Base-by-base conservation (phyloP, 2,329 filamentous ascomycete species). In the Cadophora malorum region DNA sequence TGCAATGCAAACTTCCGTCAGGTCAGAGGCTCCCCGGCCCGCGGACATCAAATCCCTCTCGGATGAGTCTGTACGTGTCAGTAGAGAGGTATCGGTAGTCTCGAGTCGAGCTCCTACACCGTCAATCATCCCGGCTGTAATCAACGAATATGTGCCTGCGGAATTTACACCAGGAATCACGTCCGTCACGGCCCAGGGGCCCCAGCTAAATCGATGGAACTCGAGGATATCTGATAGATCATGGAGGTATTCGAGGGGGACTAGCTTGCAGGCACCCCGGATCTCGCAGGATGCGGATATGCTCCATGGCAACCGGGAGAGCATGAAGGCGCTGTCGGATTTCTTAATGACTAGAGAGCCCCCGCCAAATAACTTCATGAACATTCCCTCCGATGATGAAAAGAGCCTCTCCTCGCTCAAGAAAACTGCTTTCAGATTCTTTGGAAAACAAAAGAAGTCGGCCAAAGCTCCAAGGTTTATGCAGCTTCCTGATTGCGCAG, bases 401-500 rank as follows among this genome's bases (percentile, higher is more conserved):
- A 79, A 77, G 25, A 80, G 64, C 79, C 1, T 66, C 9, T 41
- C 47, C 25, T 50, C 65, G 12, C 28, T 68, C 3, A 80, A 77
- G 72, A 84, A 81, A 80, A 76, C 78, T 55, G 80, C 78, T 53
- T 77, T 86, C 62, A 83, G 78, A 71, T 77, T 81, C 16, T 78
- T 85, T 52, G 72, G 76, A 38, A 76, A 77, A 21, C 69, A 65
- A 55, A 72, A 55, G 47, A 71, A 65, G 55, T 81, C 78, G 70
- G 81, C 79, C 70, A 77, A 74, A 50, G 70, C 72, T 69, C 76
- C 75, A 0, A 72, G 76, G 31, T 68, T 77, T 25, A 75, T 83
- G 68, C 77, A 74, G 63, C 79, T 88, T 3, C 86, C 86, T 9
- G 86, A 89, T 73, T 83, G 83, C 28, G 85, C 86, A 14, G 80